Base-by-base conservation (phyloP, 2,329 filamentous ascomycete genomes). In the Pseudogymnoascus sp. region DNA sequence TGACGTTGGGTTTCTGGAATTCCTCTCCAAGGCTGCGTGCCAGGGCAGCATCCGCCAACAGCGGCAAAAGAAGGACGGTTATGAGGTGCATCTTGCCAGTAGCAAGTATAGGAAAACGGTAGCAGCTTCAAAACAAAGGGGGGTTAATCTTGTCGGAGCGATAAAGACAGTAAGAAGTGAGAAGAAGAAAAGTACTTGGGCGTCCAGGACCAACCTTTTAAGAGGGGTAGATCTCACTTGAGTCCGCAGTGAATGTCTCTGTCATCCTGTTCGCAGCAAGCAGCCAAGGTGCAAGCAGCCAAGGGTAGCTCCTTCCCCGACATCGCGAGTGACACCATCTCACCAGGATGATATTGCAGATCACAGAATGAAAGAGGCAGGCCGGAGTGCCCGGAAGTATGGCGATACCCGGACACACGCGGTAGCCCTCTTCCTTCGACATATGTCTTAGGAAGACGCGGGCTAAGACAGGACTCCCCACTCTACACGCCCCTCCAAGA, bases 281-380 rank as follows among this genome's bases (percentile, higher is more conserved):
- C 45, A 55, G n/a, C 26, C 45, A 55, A 55, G 45, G 43, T 26
- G 45, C n/a, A 55, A 55, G 45, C 45, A 55, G n/a, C 26, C 45
- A 55, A 55, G 45, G 43, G n/a, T 49, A 12, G 43, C 43, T 8
- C 8, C 26, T 26, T 31, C 45, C 31, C 45, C n/a, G 45, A 55
- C 45, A 31, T 33, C 16, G 45, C 45, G 26, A 31, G 45, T 55
- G 45, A 55, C 26, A 55, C 29, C 29, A 33, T 4, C 29, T 21
- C 29, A 21, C 49, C 29, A 55, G 49, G 49, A 35, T 55, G 29
- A 33, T 21, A 35, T 21, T 55, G 49, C 49, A 33, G 49, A 55
- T 55, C 49, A 55, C 49, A 35, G 33, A 35, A 55, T 55, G 49
- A 6, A 16, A 8, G 49, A 55, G 49, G 49, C 29, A 55, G 49